Conservation (phyloP, 495 filamentous ascomycete species). For the Tuber microsphaerosporum region DNA sequence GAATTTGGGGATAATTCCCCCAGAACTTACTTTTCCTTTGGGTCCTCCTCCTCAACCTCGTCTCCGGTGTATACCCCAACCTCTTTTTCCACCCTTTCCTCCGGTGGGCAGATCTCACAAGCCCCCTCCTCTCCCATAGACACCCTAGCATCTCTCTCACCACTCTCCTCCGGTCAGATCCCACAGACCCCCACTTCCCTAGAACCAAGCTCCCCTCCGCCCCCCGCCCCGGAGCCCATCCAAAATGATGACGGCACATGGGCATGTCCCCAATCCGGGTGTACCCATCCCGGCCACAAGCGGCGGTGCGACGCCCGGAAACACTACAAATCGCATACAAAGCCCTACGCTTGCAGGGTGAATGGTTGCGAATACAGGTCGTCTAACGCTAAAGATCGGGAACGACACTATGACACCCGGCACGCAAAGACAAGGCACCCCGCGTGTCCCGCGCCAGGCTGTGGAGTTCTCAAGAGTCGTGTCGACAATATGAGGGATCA, state of each 20-base stretch:
- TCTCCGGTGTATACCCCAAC: neutral
- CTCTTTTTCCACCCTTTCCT: neutral
- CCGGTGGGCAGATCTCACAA: neutral
- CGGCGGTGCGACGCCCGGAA: conserved; percentile 8
- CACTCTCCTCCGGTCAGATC: neutral
- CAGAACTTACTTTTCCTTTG: neutral
- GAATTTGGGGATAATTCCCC: neutral
- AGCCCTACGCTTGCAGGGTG: conserved; percentile 14
- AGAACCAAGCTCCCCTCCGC: neutral
- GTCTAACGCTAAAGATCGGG: conserved; percentile 23
- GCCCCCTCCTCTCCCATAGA: neutral
- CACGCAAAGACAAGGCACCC: conserved; percentile 8
- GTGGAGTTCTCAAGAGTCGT: neutral
- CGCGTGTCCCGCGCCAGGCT: neutral
- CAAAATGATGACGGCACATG: neutral
- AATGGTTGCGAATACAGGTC: neutral
- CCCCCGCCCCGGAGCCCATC: neutral
- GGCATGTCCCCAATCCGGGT: neutral
- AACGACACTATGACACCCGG: conserved; percentile 21
- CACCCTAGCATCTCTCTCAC: neutral
- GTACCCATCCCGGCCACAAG: neutral
- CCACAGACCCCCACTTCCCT: neutral
- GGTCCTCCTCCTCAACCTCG: neutral
- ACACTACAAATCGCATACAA: conserved; percentile 22
- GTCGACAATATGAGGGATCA: neutral